Conservation (phyloP, 1,284 basidiomycete species). For the Phaffia rhodozyma region DNA sequence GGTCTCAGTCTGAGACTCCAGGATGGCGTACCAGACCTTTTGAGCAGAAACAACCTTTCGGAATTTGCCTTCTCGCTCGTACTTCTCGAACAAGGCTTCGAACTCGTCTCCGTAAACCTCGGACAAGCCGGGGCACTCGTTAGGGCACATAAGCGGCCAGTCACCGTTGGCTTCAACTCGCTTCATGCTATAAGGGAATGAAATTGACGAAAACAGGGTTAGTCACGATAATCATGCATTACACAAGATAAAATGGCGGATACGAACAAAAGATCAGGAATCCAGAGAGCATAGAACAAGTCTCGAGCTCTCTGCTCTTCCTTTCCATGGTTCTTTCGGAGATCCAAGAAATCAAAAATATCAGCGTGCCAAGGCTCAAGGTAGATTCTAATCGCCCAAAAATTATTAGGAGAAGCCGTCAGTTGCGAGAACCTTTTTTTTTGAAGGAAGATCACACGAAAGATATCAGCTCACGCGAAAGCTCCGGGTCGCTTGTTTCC, state of each 20-base stretch:
- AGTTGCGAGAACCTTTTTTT: neutral
- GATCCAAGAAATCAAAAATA: slow-evolving; percentile 93
- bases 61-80: slow-evolving; percentile 83
- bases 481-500: slow-evolving; percentile 99
- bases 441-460: neutral
- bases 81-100: slow-evolving; percentile 74
- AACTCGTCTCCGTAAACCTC: slow-evolving; percentile 91
- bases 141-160: slow-evolving; percentile 97
- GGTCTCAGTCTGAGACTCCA: slow-evolving; percentile 96
- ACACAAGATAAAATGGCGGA: neutral
- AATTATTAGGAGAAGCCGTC: slow-evolving; percentile 13
- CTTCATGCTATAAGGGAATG: slow-evolving; percentile 55
- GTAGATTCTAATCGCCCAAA: slow-evolving; percentile 48
- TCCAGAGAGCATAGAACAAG: slow-evolving; percentile 97
- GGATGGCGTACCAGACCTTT: slow-evolving; percentile 96
- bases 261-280: slow-evolving; percentile 86
- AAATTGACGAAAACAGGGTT: neutral
- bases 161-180: slow-evolving; percentile 75
- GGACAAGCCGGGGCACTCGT: slow-evolving; percentile 80
- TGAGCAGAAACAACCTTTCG: slow-evolving; percentile 85
- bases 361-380: slow-evolving; percentile 97
- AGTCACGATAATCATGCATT: neutral
- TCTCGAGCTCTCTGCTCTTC: slow-evolving; percentile 96
- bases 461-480: slow-evolving; percentile 49
- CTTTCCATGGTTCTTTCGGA: slow-evolving; percentile 98